These are phyloP conservation scores for Adenanthera pavonina DNA, from an alignment of 306 rosid genomes.

Conservation along the genomic window DNA sequence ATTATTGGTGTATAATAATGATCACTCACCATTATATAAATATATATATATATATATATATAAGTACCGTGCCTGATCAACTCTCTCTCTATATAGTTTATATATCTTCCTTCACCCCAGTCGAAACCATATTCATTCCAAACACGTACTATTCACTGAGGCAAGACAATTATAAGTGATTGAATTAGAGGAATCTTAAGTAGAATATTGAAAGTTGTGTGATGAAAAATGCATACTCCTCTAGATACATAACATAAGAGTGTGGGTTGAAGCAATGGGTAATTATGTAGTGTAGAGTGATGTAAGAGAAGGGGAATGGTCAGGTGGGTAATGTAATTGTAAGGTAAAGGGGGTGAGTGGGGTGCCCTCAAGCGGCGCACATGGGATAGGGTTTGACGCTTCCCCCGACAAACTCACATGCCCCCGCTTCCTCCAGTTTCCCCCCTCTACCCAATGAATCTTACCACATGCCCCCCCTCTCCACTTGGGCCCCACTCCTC, in stretches of 20 bases:
- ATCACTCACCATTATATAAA: slow-evolving; percentile 28
- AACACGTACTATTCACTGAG: slow-evolving; percentile 3
- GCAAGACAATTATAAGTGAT: not conserved
- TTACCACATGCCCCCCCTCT: slow-evolving; percentile 57
- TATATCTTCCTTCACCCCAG: not conserved
- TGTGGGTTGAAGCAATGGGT: no score
- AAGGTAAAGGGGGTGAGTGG: slow-evolving; percentile 50
- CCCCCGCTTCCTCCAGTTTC: slow-evolving; percentile 33
- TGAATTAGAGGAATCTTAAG: not conserved
- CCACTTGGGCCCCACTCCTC: slow-evolving; percentile 57
- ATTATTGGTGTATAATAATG: slow-evolving; percentile 25
- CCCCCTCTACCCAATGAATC: slow-evolving; percentile 54
- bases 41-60: not conserved
- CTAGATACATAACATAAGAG: no score
- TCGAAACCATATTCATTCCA: not conserved
- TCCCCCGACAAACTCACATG: slow-evolving; percentile 81
- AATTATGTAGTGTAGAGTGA: no score
- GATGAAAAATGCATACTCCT: not conserved
- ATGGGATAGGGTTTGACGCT: slow-evolving; percentile 82
- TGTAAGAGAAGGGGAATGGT: not conserved
- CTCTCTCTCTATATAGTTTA: not conserved
- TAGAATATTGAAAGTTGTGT: not conserved
- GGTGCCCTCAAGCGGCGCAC: slow-evolving; percentile 89
- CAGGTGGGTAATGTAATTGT: no score
- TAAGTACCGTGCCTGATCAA: not conserved